Percentiles rank a stretch among this genome's conserved stretches.
phyloP scores from a whole-genome alignment of 768 basidiomycete genomes.

The Panellus pusillus region DNA sequence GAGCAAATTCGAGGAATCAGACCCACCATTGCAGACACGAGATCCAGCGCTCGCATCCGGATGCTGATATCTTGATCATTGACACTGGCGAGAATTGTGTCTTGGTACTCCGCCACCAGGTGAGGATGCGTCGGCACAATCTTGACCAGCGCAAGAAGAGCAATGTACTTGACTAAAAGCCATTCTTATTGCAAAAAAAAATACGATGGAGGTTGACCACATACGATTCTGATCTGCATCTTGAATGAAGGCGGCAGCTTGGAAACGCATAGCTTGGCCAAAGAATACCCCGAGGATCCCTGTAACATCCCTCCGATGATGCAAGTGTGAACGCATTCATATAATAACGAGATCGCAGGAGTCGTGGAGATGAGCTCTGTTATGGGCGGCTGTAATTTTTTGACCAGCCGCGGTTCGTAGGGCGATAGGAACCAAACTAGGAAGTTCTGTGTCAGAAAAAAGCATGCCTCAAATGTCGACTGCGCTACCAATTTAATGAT shows the following conservation, averaged over 20 bases:
- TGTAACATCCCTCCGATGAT: slow-evolving; percentile 97
- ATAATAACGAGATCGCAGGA: slow-evolving; percentile 90
- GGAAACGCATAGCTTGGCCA: slow-evolving; percentile 88
- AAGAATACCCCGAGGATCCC: slow-evolving; percentile 67
- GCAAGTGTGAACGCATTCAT: slow-evolving; percentile 98
- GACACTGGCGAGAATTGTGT: slow-evolving; percentile 85
- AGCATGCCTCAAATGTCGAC: neutral
- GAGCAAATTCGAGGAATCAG: neutral
- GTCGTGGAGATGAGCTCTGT: slow-evolving; percentile 96
- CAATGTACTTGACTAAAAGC: slow-evolving; percentile 89
- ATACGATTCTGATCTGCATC: slow-evolving; percentile 94
- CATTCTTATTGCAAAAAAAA: slow-evolving; percentile 2
- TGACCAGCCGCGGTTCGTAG: slow-evolving; percentile 88
- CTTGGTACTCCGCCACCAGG: slow-evolving; percentile 88
- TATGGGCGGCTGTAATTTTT: slow-evolving; percentile 91
- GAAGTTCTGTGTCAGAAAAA: slow-evolving; percentile 4
- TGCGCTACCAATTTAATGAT: slow-evolving; percentile 85
- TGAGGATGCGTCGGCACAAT: slow-evolving; percentile 92
- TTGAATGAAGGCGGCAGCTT: slow-evolving; percentile 87
- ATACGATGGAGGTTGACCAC: slow-evolving; percentile 31
- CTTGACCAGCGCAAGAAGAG: slow-evolving; percentile 91
- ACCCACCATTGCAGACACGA: slow-evolving; percentile 88
- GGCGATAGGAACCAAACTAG: slow-evolving; percentile 94
- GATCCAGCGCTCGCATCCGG: slow-evolving; percentile 91
- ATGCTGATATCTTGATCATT: slow-evolving; percentile 95